Evolutionary conservation across 73 alveolate species (phyloP), one percentile per base, ranked within the genome.

Genomic region (Paramecium sexaurelia): DNA sequence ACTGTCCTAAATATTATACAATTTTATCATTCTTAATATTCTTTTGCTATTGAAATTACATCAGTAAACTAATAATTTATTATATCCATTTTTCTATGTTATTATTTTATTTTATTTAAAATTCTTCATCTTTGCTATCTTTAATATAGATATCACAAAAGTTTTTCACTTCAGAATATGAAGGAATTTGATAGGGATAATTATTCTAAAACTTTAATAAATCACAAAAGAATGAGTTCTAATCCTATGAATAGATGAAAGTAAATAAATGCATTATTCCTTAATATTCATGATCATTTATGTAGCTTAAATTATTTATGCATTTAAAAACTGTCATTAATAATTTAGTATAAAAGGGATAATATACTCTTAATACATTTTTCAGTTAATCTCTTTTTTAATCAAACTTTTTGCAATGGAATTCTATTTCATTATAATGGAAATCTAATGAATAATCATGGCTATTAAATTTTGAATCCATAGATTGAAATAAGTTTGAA

Each of bases 281-380:
- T 71, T 71, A 11, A 71, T 32, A 35, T 20, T 71, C 86, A 32
- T 26, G 8, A 2, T 71, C 56, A 71, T 32, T 71, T 32, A 71
- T 27, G 5, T 71, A 71, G 43, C 15, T 22, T 36, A 71, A 35
- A 27, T 71, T 33, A 71, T 22, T 35, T 9, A 71, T 71, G 32
- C 33, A 71, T 35, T 35, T 71, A 8, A 71, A 11, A 9, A 71
- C 15, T 17, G 37, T 27, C 2, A 35, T 71, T 36, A 71, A 71
- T 71, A 71, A 37, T 35, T 71, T 35, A n/a, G 86, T 71, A 35
- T 13, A 71, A n/a, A 71, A 71, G 13, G 86, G 86, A 33, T 71
- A 71, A 71, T 71, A 20, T 10, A 71, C 35, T 5, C 86, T 71
- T 8, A 71, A 7, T 5, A 35, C 11, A 35, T 71, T 35, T 29